Base-by-base conservation (phyloP, 352 stramenopile genomes). In the Phytophthora fragariae region DNA sequence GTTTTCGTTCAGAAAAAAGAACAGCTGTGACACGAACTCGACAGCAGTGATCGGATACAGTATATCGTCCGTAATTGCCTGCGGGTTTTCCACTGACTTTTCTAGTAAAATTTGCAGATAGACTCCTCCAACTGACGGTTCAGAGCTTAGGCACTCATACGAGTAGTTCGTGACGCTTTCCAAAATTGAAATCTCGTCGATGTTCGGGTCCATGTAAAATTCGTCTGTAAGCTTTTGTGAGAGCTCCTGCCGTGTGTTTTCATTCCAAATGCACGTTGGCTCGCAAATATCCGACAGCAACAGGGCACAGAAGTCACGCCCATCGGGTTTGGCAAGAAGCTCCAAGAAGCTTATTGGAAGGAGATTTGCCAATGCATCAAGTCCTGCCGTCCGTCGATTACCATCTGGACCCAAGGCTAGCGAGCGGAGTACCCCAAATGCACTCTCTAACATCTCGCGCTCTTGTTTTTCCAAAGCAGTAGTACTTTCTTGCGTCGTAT, bases 1-100 rank as follows among this genome's bases (percentile, higher is more conserved):
- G 44, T 94, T 95, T 57, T 93, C 85, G 56, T 94, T 91, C 47
- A 95, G 62, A 63, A 95, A 95, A 49, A 85, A 69, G 56, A 95
- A 93, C 5, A 95, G 68, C 2, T 80, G 72, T 58, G 88, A 80
- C 3, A 95, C 57, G 47, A 95, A 92, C 21, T 85, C 81, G 37
- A 82, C 64, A 4, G 84, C 80, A 7, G 82, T 88, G 14, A 70
- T 79, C 1, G 86, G 81, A 35, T 90, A 90, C 31, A 94, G 46
- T 19, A 69, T 82, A n/a, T 88, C 78, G 7, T 79, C 77, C 1
- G 81, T 87, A 50, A 95, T 84, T 0, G 71, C 52, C 50, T 79
- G 57, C 0, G 79, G 75, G 44, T 91, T 81, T 15, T 83, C 81
- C 11, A 84, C 72, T 1, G 76, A 84, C 64, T 92, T 93, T 44